phyloP scores from a whole-genome alignment of 139 green algal species.

The Chlorella sp. region DNA sequence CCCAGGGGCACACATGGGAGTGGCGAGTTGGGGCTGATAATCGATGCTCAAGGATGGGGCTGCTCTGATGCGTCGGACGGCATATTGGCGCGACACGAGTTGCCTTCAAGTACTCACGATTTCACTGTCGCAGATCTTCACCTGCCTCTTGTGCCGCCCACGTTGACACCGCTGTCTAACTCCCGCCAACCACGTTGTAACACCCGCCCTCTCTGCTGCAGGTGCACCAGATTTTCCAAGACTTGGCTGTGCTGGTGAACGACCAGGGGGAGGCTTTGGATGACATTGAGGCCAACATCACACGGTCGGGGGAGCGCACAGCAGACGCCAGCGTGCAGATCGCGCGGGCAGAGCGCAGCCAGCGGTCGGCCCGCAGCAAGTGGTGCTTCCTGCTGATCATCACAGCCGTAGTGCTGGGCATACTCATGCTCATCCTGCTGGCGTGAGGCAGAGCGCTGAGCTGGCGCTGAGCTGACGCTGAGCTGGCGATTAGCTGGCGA shows the following conservation, averaged over 20 bases:
- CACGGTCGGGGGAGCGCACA: slow-evolving; percentile 49
- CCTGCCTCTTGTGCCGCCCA: too few relatives aligned
- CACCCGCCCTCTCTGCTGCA: neutral
- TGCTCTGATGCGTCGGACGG: too few relatives aligned
- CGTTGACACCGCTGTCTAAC: too few relatives aligned
- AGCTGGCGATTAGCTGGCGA: neutral
- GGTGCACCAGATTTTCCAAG: slow-evolving; percentile 53
- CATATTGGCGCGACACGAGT: too few relatives aligned
- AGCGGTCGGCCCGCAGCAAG: slow-evolving; percentile 54
- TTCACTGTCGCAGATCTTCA: too few relatives aligned
- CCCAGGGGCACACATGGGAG: too few relatives aligned
- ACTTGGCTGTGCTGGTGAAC: slow-evolving; percentile 88
- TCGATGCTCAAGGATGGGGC: too few relatives aligned
- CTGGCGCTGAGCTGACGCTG: neutral
- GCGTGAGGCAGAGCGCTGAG: slow-evolving; percentile 26
- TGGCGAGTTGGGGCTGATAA: too few relatives aligned
- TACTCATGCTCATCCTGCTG: slow-evolving; percentile 62
- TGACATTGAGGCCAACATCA: slow-evolving; percentile 76
- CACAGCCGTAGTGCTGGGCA: slow-evolving; percentile 40
- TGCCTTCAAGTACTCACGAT: too few relatives aligned
- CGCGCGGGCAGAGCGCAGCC: slow-evolving; percentile 56
- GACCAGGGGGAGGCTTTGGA: slow-evolving; percentile 82
- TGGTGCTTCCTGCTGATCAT: slow-evolving; percentile 62
- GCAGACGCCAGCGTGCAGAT: slow-evolving; percentile 58
- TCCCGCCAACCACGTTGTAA: too few relatives aligned